phyloP scores from a whole-genome alignment of 176 grass and related monocot genomes.

The Carex parvula region DNA sequence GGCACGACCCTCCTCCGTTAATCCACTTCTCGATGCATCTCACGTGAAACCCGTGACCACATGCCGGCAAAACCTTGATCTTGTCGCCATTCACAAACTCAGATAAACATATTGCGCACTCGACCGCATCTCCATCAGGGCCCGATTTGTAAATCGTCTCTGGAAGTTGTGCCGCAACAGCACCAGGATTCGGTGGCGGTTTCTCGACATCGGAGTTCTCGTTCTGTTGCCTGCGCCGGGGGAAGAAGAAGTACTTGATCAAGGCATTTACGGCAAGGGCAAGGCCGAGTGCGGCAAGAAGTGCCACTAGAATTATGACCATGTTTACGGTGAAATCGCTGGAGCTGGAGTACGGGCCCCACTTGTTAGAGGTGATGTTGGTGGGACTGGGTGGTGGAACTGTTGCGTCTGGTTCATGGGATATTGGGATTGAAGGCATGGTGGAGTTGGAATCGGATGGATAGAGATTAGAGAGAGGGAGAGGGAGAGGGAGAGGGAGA shows the following conservation, averaged over 20 bases:
- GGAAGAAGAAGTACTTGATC: conserved; percentile 22
- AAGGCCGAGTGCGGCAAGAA: conserved; percentile 21
- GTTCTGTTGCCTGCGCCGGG: neutral
- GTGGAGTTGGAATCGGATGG: neutral
- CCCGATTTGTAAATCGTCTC: conserved; percentile 3
- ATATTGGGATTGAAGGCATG: conserved; percentile 9
- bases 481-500: neutral
- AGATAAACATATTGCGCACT: conserved; percentile 41
- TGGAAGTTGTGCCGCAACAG: neutral
- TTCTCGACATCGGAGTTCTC: conserved; percentile 10
- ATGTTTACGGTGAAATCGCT: conserved; percentile 36
- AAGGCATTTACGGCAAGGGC: conserved; percentile 11
- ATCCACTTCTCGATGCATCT: conserved; percentile 41
- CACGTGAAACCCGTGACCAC: conserved; percentile 41
- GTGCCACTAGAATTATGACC: conserved; percentile 34
- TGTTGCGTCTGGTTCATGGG: neutral
- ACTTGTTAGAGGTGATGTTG: conserved; percentile 18
- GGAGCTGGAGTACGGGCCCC: conserved; percentile 37
- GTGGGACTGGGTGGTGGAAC: neutral
- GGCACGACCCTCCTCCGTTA: conserved; percentile 31
- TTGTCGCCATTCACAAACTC: conserved; percentile 37
- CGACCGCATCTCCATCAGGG: neutral
- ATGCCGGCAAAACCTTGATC: conserved; percentile 29
- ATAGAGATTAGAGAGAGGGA: neutral
- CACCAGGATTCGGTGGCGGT: neutral